Evolutionary conservation across 352 stramenopile genomes (phyloP).

Genomic region (Phytophthora tentaculata): DNA sequence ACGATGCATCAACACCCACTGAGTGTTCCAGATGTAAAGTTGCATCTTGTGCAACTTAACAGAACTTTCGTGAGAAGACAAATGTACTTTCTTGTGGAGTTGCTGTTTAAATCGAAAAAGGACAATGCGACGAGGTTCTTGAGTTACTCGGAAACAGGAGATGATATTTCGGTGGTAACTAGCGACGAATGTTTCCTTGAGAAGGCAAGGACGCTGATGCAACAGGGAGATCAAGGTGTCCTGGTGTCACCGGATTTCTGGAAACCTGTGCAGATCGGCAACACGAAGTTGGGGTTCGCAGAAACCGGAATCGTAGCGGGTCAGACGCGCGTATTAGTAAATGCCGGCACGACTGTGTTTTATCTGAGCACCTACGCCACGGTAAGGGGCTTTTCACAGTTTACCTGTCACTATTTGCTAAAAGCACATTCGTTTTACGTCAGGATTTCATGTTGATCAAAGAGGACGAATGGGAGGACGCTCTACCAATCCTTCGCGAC

Average conservation of each 20-base stretch:
- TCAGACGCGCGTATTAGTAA: conserved; percentile 66
- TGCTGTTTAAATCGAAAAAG: conserved; percentile 47
- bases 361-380: conserved; percentile 78
- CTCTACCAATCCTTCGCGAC: conserved; percentile 48
- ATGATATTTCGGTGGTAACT: conserved; percentile 67
- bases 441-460: conserved; percentile 81
- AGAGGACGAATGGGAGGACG: conserved; percentile 69
- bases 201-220: conserved; percentile 43
- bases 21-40: conserved; percentile 57
- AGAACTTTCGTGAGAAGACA: conserved; percentile 49
- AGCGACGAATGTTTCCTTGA: conserved; percentile 51
- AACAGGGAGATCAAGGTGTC: conserved; percentile 50
- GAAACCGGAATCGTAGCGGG: conserved; percentile 71
- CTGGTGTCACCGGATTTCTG: conserved; percentile 66
- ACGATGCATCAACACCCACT: conserved; percentile 56
- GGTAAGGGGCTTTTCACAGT: conserved; percentile 19
- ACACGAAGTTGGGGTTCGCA: conserved; percentile 61
- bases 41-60: conserved; percentile 65
- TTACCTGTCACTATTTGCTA: neutral
- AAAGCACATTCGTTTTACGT: neutral
- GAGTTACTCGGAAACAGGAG: conserved; percentile 65
- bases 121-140: conserved; percentile 36
- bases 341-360: conserved; percentile 67
- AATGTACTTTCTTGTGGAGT: conserved; percentile 61
- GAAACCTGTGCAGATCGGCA: conserved; percentile 71